Base-by-base conservation (phyloP, 176 grass and related monocot genomes). In the Coix lacrymajobi region DNA sequence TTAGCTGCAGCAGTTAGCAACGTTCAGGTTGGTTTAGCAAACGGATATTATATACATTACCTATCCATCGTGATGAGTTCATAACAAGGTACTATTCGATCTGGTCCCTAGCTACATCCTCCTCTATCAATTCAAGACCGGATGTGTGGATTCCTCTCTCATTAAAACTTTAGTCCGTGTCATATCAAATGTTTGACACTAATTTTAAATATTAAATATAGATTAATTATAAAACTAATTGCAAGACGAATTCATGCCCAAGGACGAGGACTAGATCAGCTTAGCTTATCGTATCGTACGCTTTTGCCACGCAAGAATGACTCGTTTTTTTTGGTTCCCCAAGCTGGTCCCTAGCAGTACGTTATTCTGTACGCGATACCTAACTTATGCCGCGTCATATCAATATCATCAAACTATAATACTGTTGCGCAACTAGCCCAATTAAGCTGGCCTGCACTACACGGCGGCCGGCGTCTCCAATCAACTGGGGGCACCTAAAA, bases 351-450 rank as follows among this genome's bases (percentile, higher is more conserved):
- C 26, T 64, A 75, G 4, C 32, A 57, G 26, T 61, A 28, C 52
- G 58, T 62, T 78, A 62, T 70, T 78, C 65, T 78, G 52, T 69
- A 71, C 65, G 30, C 80, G 43, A 66, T 73, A 67, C 86, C 75
- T 60, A 60, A 79, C 75, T 48, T 84, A 20, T 20, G 63, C 75
- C 30, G 40, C 67, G 68, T 66, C 67, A n/a, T 54, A 54, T 54
- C 51, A 54, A 11, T 9, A 54, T 9, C 19, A n/a, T 54, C 51
- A 2, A 16, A 34, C 16, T 37, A 79, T 71, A 51, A 79, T 62
- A 51, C 54, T 4, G n/a, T 49, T 36, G 19, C 25, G 6, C 20
- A 24, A 2, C 57, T 66, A 33, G 34, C 34, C 26, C 85, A 76
- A 38, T 72, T 83, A 63, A 44, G 45, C 75, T 79, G 58, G 30